phyloP scores from a whole-genome alignment of 2,329 filamentous ascomycete species.

The Thermomyces lanuginosus region DNA sequence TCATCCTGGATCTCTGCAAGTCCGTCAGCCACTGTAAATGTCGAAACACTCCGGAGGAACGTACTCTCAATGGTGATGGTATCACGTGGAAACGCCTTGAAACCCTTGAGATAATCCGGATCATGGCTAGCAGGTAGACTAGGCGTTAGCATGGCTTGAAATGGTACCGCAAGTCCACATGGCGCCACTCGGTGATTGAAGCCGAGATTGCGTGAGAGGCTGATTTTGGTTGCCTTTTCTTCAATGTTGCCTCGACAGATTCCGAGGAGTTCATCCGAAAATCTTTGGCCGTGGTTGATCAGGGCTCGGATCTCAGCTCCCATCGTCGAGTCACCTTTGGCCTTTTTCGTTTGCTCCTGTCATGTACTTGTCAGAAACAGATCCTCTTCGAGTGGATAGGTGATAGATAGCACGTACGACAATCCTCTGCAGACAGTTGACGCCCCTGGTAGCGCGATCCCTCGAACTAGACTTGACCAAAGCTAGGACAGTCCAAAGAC shows the following conservation, averaged over 20 bases:
- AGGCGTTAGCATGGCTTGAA: constrained; percentile 69
- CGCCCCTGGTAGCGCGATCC: constrained; percentile 46
- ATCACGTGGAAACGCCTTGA: constrained; percentile 76
- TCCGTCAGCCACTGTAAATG: constrained; percentile 8
- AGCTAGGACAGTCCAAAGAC: constrained; percentile 78
- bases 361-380: constrained; percentile 2
- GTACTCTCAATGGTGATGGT: constrained; percentile 58
- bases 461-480: constrained; percentile 65
- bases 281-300: constrained; percentile 61
- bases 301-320: constrained; percentile 50
- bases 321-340: constrained; percentile 19
- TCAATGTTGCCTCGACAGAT: constrained; percentile 68
- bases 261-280: constrained; percentile 64
- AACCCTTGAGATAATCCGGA: constrained; percentile 47
- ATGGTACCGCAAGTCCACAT: constrained; percentile 72
- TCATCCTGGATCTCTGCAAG: constrained; percentile 56
- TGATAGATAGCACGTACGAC: constrained; percentile 13
- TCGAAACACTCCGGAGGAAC: constrained; percentile 3
- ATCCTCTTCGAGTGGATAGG: background rate
- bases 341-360: constrained; percentile 37
- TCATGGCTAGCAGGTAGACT: constrained; percentile 60
- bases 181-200: constrained; percentile 76
- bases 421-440: constrained; percentile 26
- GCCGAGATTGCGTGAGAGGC: constrained; percentile 57
- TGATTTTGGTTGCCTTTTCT: constrained; percentile 53